Evolutionary conservation across 202 grass and related monocot species (phyloP).

Genomic region (Panicum hallii): DNA sequence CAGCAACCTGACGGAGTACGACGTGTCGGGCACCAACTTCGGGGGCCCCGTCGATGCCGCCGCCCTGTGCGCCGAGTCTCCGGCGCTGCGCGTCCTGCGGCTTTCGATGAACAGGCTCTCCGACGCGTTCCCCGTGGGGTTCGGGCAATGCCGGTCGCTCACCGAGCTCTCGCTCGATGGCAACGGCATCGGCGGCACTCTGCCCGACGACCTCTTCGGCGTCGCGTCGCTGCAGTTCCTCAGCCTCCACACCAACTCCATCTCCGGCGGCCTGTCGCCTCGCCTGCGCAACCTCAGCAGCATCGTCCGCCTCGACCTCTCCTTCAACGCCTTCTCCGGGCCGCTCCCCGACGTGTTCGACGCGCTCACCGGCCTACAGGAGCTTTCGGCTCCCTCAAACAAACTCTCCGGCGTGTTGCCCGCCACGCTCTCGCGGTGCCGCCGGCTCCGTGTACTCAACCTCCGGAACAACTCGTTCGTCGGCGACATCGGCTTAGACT

Average conservation of each 20-base stretch:
- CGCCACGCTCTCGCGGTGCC: conserved; percentile 61
- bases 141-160: conserved; percentile 59
- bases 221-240: conserved; percentile 45
- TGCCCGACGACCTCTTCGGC: conserved; percentile 70
- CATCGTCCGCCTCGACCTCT: conserved; percentile 78
- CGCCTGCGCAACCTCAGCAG: conserved; percentile 56
- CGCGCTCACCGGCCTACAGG: conserved; percentile 47
- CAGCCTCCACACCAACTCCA: conserved; percentile 59
- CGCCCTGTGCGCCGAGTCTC: conserved; percentile 39
- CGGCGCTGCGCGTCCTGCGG: conserved; percentile 41
- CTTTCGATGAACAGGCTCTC: conserved; percentile 72
- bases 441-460: conserved; percentile 61
- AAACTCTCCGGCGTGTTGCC: conserved; percentile 57
- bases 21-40: conserved; percentile 57
- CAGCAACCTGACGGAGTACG: conserved; percentile 52
- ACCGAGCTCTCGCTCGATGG: conserved; percentile 67
- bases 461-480: conserved; percentile 76
- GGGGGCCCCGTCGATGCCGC: conserved; percentile 18
- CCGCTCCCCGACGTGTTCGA: conserved; percentile 68
- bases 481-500: conserved; percentile 66
- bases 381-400: conserved; percentile 66
- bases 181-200: conserved; percentile 58
- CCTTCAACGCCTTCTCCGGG: conserved; percentile 68
- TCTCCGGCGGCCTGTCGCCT: conserved; percentile 50
- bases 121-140: conserved; percentile 50